A percentile compares a stretch with the other conserved stretches of the same genome.
phyloP scores from a whole-genome alignment of 2,329 filamentous ascomycete genomes.

The Hawksworthiomyces lignivorus region DNA sequence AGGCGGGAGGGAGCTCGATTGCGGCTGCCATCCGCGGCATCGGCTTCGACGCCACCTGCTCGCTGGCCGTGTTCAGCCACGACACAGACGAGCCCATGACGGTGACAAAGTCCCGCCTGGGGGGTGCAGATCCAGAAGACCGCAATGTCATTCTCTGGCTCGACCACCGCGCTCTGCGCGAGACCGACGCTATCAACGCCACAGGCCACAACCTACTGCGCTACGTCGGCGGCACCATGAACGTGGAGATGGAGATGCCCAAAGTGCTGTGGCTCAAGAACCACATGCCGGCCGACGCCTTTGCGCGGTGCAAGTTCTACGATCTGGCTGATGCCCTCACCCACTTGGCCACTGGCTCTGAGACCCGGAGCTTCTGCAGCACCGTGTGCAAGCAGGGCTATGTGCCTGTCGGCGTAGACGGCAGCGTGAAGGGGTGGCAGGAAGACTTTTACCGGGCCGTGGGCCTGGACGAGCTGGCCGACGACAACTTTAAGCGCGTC shows the following conservation, averaged over 20 bases:
- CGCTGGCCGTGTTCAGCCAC: slow-evolving; percentile 79
- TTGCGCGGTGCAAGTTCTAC: slow-evolving; percentile 93
- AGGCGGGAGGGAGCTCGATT: slow-evolving; percentile 62
- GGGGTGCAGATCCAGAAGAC: slow-evolving; percentile 66
- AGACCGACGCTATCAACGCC: slow-evolving; percentile 88
- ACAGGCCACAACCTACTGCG: slow-evolving; percentile 88
- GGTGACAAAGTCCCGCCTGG: slow-evolving; percentile 81
- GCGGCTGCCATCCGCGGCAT: slow-evolving; percentile 73
- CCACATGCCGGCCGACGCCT: slow-evolving; percentile 88
- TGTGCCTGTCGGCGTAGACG: slow-evolving; percentile 93
- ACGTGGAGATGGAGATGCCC: slow-evolving; percentile 98
- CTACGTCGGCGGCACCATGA: slow-evolving; percentile 97
- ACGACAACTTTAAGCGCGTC: slow-evolving; percentile 87
- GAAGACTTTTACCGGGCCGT: slow-evolving; percentile 85
- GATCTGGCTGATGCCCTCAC: slow-evolving; percentile 89
- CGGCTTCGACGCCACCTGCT: slow-evolving; percentile 98
- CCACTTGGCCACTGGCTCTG: slow-evolving; percentile 85
- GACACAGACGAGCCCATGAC: slow-evolving; percentile 85
- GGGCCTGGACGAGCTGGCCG: slow-evolving; percentile 73
- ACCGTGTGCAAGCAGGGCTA: slow-evolving; percentile 96
- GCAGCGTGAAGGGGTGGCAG: slow-evolving; percentile 97
- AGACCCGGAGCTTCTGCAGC: slow-evolving; percentile 90
- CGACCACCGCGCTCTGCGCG: slow-evolving; percentile 83
- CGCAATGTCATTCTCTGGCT: slow-evolving; percentile 97
- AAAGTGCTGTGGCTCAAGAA: slow-evolving; percentile 99